Evolutionary conservation across 1,139 yeast genomes (phyloP), one percentile per base, ranked within the genome.

Genomic region (Blastobotrys elegans): DNA sequence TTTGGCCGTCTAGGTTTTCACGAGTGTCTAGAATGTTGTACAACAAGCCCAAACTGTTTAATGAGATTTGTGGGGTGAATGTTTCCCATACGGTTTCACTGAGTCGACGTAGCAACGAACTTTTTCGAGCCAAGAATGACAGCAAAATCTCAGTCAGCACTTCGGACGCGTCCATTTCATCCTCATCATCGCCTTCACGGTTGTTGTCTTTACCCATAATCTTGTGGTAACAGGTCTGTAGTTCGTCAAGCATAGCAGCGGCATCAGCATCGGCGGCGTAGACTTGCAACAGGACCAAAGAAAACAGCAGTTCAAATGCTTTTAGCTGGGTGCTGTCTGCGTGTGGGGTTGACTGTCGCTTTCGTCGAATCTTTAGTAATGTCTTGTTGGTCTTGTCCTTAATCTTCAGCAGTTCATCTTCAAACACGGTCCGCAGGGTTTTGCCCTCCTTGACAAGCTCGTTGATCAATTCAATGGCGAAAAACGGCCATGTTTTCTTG

Each of bases 1-100:
- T 76, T 63, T 87, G 95, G 1, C 97, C 97, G 54, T 82, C 82
- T 54, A 82, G 79, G 61, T 84, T 87, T 63, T 92, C 98, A 60
- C 79, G 80, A 0, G 95, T 77, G 11, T 69, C 69, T 52, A 92
- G 71, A 18, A 89, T 83, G 56, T 85, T 87, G 51, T 76, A 77
- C 48, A 90, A 64, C 31, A 82, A 68, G 38, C 73, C 70, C 44
- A 89, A 66, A 50, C 87, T 79, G 14, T 70, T 72, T 21, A 64
- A 68, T 11, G 73, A 74, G 26, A 81, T 65, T 33, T 73, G 69
- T 17, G 64, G 64, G n/a, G 79, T 65, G 53, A 81, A 74, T 31
- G 76, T 60, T 21, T 82, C 88, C 96, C 96, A 90, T 2, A 88
- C 86, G 16, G 81, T 74, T 51, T 76, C 73, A 16, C 89, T 80